Conservation (phyloP, 164 flowering plant genomes). For the Platanus orientalis region DNA sequence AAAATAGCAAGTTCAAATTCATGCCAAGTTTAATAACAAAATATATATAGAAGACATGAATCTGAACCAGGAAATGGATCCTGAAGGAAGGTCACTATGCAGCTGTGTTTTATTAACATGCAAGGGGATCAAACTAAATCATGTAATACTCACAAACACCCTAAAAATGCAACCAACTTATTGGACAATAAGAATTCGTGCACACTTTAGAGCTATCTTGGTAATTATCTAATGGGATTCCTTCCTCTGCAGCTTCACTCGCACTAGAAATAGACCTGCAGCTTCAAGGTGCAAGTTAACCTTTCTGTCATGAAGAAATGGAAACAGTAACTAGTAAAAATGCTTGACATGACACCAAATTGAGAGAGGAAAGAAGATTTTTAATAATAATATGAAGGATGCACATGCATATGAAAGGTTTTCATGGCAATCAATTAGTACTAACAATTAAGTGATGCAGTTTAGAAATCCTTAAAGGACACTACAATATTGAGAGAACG, state of each 20-base stretch:
- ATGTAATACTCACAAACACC: constrained; percentile 22
- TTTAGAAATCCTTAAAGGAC: no score
- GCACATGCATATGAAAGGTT: no score
- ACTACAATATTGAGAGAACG: no score
- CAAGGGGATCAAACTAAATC: background rate
- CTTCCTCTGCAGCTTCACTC: constrained; percentile 70
- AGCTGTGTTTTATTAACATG: background rate
- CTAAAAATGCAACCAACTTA: constrained; percentile 20
- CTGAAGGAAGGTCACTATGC: background rate
- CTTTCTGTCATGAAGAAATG: background rate
- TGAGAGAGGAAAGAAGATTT: no score
- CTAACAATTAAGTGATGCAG: no score
- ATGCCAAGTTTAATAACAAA: no score
- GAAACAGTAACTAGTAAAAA: no score
- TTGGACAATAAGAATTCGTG: constrained; percentile 13
- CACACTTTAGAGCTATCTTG: constrained; percentile 46
- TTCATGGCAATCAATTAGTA: no score
- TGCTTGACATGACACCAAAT: no score
- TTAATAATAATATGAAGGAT: no score
- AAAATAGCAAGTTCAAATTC: constrained; percentile 12
- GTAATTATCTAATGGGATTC: constrained; percentile 50
- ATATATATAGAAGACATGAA: no score
- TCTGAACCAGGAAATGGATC: background rate
- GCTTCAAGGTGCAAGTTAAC: constrained; percentile 3
- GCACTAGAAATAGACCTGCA: constrained; percentile 58